Evolutionary conservation across 1,139 yeast genomes (phyloP).

Genomic region (Eremothecium cymbalariae): DNA sequence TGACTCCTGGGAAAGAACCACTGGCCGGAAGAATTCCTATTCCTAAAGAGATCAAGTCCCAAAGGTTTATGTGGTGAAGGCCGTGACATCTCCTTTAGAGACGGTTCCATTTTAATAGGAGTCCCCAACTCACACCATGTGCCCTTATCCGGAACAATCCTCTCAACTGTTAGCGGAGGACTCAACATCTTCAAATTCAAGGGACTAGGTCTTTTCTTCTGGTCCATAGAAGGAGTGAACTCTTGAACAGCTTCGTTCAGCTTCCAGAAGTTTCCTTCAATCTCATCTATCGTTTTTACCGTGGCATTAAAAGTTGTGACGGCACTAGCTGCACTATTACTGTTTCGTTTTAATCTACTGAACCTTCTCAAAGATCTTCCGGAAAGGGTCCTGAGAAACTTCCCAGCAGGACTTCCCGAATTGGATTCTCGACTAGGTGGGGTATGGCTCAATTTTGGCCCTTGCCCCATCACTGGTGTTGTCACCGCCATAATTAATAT

Average conservation of each 20-base stretch:
- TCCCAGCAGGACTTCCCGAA: constrained; percentile 2
- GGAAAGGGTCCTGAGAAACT: neutral
- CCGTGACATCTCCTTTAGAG: constrained; percentile 3
- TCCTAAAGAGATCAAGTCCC: too few relatives aligned
- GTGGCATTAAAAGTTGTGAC: too few relatives aligned
- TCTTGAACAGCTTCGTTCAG: too few relatives aligned
- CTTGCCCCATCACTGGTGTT: constrained; percentile 3
- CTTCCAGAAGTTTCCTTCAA: too few relatives aligned
- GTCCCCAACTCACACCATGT: neutral
- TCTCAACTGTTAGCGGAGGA: constrained; percentile 7
- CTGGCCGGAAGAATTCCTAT: too few relatives aligned
- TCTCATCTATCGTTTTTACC: too few relatives aligned
- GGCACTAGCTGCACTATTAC: neutral
- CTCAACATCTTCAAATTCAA: constrained; percentile 6
- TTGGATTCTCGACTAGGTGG: constrained; percentile 2
- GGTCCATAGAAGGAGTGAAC: neutral
- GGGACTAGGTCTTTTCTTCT: constrained; percentile 8
- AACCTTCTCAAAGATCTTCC: constrained; percentile 2
- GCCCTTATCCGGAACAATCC: neutral
- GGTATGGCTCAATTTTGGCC: neutral
- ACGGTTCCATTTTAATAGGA: neutral
- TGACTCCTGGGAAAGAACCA: too few relatives aligned
- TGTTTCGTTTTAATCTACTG: constrained; percentile 1
- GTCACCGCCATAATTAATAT: neutral
- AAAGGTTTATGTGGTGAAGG: too few relatives aligned